A percentile compares a stretch with the other conserved stretches of the same genome.
Conservation (phyloP, 495 filamentous ascomycete genomes). For the Neurospora sp. region DNA sequence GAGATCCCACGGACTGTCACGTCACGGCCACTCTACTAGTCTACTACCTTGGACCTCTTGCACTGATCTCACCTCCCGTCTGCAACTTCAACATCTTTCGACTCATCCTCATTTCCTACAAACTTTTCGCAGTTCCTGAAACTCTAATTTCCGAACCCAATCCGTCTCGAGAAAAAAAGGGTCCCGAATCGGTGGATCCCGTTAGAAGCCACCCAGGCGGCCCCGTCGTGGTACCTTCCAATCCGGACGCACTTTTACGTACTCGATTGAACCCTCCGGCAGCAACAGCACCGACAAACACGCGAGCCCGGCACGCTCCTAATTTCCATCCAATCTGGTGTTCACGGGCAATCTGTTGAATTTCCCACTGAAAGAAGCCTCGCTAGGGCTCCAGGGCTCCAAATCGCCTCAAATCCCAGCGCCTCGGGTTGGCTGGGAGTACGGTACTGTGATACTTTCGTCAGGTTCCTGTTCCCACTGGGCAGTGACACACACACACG, state of each 20-base stretch:
- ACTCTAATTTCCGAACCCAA: background rate
- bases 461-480: background rate
- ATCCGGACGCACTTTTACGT: background rate
- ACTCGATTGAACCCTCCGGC: background rate
- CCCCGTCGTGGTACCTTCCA: background rate
- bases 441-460: background rate
- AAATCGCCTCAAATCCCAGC: background rate
- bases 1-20: background rate
- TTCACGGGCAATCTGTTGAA: background rate
- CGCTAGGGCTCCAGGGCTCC: background rate
- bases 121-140: background rate
- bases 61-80: background rate
- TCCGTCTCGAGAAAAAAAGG: background rate
- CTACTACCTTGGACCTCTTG: background rate
- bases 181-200: background rate
- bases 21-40: background rate
- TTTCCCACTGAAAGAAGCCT: background rate
- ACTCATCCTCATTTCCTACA: background rate
- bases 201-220: background rate
- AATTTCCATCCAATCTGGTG: background rate
- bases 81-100: background rate
- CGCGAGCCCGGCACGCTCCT: background rate
- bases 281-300: background rate
- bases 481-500: background rate
- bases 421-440: background rate